Percentiles rank a stretch among this genome's conserved stretches.
phyloP scores from a whole-genome alignment of 2,329 filamentous ascomycete genomes.

The Pyrenochaeta sp. region DNA sequence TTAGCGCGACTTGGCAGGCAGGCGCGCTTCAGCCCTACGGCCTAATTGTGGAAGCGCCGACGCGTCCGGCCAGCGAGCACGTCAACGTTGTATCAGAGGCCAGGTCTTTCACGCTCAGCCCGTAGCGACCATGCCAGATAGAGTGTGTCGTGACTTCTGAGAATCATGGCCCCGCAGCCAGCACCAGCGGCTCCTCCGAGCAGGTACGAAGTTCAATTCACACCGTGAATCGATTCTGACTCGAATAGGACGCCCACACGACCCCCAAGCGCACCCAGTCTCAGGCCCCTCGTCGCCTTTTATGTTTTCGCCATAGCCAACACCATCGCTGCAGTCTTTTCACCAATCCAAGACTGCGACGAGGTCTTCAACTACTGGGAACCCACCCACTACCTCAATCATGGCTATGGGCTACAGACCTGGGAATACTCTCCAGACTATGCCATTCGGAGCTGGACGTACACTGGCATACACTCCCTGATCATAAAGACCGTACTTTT shows the following conservation, averaged over 20 bases:
- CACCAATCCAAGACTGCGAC: slow-evolving; percentile 96
- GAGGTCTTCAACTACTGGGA: slow-evolving; percentile 99
- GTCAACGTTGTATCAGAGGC: not conserved
- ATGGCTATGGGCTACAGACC: slow-evolving; percentile 92
- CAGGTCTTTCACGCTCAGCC: too few species aligned
- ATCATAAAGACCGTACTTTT: slow-evolving; percentile 72
- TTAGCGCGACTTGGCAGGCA: slow-evolving; percentile 28
- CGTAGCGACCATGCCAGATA: too few species aligned
- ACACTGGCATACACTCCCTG: slow-evolving; percentile 79
- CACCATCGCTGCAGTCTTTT: slow-evolving; percentile 76
- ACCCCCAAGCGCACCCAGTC: slow-evolving; percentile 42
- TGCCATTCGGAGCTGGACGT: slow-evolving; percentile 94
- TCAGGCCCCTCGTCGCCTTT: slow-evolving; percentile 79
- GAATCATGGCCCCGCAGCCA: slow-evolving; percentile 5
- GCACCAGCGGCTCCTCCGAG: not conserved
- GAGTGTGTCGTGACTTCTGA: too few species aligned
- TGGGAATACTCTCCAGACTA: slow-evolving; percentile 98
- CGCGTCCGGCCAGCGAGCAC: slow-evolving; percentile 2
- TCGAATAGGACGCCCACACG: slow-evolving; percentile 10
- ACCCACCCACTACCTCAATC: slow-evolving; percentile 89
- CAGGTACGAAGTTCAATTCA: not conserved
- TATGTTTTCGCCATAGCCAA: slow-evolving; percentile 80
- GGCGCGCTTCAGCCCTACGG: slow-evolving; percentile 31
- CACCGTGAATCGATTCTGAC: not conserved
- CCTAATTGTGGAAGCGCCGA: slow-evolving; percentile 6